A percentile compares a stretch with the other conserved stretches of the same genome.
phyloP scores from a whole-genome alignment of 441 rosid species.

The Brassica hybrid region DNA sequence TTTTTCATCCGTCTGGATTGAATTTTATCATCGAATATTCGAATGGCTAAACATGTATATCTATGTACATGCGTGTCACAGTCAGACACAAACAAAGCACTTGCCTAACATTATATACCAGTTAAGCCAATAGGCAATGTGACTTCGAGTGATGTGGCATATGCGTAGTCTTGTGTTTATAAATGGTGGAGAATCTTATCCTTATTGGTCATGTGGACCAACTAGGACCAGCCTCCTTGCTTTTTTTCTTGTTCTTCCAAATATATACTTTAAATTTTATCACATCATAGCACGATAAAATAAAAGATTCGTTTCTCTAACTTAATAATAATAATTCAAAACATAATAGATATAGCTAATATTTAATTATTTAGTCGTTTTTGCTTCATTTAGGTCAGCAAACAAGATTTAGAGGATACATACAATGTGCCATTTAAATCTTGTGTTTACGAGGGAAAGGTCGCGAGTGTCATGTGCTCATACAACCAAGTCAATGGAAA shows the following conservation, averaged over 20 bases:
- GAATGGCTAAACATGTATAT: background rate
- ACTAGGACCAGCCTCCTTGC: conserved; percentile 30
- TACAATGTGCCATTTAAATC: too few species aligned
- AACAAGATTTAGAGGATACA: too few species aligned
- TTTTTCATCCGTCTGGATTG: conserved; percentile 8
- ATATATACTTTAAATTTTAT: background rate
- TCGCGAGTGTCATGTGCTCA: too few species aligned
- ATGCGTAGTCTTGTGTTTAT: conserved; percentile 29
- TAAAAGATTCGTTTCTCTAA: conserved; percentile 10
- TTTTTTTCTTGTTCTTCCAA: conserved; percentile 31
- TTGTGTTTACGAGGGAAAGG: too few species aligned
- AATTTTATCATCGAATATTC: background rate
- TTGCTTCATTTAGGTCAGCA: too few species aligned
- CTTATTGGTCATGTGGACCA: conserved; percentile 42
- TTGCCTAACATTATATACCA: conserved; percentile 27
- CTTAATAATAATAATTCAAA: background rate
- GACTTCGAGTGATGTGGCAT: conserved; percentile 32
- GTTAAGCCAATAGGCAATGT: conserved; percentile 37
- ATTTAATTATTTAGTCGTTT: too few species aligned
- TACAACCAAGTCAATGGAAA: conserved; percentile 15
- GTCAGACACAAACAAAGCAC: conserved; percentile 20
- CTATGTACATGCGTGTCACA: conserved; percentile 2
- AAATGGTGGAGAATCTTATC: conserved; percentile 41
- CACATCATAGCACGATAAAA: background rate
- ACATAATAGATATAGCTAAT: background rate